Base-by-base conservation (phyloP, 805 yeast species). In the Saccharomycopsis babjevae region DNA sequence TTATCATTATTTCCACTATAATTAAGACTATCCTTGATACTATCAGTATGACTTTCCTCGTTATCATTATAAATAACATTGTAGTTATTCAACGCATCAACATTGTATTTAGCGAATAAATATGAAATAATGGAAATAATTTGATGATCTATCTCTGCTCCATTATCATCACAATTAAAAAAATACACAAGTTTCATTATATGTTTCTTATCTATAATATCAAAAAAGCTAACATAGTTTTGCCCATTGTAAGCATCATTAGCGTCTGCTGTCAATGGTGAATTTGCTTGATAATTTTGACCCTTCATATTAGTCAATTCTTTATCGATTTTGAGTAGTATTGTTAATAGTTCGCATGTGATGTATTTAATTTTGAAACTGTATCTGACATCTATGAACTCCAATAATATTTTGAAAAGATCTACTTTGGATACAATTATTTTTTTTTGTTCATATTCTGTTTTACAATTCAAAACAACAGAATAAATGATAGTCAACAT, bases 281-380 rank as follows among this genome's bases (percentile, higher is more conserved):
- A 25, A 13, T 5, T 10, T 11, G 46, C 5, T 13, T 56, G 54
- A 30, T 32, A 7, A 6, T 46, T 46, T 2, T 25, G 52, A 5
- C 52, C 52, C 10, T 16, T 46, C 16, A 46, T 8, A 46, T 15
- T 46, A 10, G 52, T 46, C 11, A 61, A 22, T 25, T 59, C 65
- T 50, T 61, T 63, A 70, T 88, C 96, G 63, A 88, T 82, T 67
- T 86, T 86, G 75, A 88, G 88, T 13, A 88, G 76, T 72, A 88
- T 81, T 0, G 79, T 76, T 1, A 70, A 68, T 11, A 71, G 59
- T 1, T 73, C 74, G 30, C 64, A 61, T 28, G 64, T 50, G 39
- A 63, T 61, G 28, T 61, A 61, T 30, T 63, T 32, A 10, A 56
- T 54, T 54, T 63, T 63, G 60, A 63, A 58, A 36, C 58, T 58